These are phyloP conservation scores for Dendrocalamus sinicus DNA, from an alignment of 176 grass and related monocot genomes.

Conservation along the genomic window DNA sequence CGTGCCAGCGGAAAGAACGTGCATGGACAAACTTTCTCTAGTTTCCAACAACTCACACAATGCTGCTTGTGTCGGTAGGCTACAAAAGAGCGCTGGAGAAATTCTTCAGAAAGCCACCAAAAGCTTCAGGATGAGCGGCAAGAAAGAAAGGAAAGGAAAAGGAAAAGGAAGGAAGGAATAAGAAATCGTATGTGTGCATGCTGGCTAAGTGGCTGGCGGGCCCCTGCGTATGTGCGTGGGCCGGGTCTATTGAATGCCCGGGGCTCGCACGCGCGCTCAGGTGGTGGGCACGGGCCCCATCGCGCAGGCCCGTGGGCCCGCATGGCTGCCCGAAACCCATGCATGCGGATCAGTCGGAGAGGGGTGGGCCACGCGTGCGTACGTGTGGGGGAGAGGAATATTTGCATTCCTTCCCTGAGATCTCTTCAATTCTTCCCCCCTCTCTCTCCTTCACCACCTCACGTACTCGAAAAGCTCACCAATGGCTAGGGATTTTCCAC, in stretches of 20 bases:
- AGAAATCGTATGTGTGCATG: neutral
- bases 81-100: neutral
- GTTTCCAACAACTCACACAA: neutral
- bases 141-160: neutral
- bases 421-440: neutral
- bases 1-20: neutral
- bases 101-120: neutral
- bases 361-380: neutral
- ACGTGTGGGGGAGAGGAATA: conserved; percentile 13
- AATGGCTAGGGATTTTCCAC: neutral
- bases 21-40: neutral
- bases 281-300: conserved; percentile 22
- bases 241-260: conserved; percentile 8
- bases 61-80: neutral
- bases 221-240: neutral
- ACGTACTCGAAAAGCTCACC: neutral
- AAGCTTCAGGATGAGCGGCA: neutral
- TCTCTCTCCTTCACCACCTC: neutral
- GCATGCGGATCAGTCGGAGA: neutral
- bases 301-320: neutral
- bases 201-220: conserved; percentile 4
- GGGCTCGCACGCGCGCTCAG: conserved; percentile 38
- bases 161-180: neutral
- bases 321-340: neutral
- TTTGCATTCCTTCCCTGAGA: neutral